Evolutionary conservation across 176 grass and related monocot species (phyloP).

Genomic region (Raddia distichophylla): DNA sequence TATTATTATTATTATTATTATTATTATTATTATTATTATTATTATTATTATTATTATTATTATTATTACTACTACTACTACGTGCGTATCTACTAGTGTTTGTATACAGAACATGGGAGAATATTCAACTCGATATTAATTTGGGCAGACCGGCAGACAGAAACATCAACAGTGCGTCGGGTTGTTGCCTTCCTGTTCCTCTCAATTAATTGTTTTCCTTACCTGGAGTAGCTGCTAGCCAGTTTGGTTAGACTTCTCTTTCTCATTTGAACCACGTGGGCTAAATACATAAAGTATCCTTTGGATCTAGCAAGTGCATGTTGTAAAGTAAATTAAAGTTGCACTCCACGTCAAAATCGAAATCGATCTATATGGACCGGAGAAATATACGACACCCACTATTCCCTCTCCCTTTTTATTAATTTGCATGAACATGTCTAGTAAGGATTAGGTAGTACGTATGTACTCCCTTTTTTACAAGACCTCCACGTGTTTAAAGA

Average conservation of each 20-base stretch:
- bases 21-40: too few species aligned
- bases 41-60: too few species aligned
- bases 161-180: background rate
- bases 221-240: background rate
- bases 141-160: background rate
- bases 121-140: constrained; percentile 11
- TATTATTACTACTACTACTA: too few species aligned
- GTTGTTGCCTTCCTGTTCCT: constrained; percentile 20
- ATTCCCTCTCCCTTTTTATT: background rate
- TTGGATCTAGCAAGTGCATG: background rate
- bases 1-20: too few species aligned
- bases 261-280: constrained; percentile 38
- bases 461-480: too few species aligned
- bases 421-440: background rate
- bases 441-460: background rate
- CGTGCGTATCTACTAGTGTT: background rate
- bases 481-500: too few species aligned
- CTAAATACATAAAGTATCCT: constrained; percentile 1
- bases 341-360: background rate
- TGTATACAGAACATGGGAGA: background rate
- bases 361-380: background rate
- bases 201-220: constrained; percentile 29
- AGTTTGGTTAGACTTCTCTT: constrained; percentile 48
- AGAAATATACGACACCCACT: background rate
- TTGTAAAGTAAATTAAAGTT: background rate